These are phyloP conservation scores for Aspergillus mulundensis DNA, from an alignment of 495 filamentous ascomycete genomes.

Conservation along the genomic window DNA sequence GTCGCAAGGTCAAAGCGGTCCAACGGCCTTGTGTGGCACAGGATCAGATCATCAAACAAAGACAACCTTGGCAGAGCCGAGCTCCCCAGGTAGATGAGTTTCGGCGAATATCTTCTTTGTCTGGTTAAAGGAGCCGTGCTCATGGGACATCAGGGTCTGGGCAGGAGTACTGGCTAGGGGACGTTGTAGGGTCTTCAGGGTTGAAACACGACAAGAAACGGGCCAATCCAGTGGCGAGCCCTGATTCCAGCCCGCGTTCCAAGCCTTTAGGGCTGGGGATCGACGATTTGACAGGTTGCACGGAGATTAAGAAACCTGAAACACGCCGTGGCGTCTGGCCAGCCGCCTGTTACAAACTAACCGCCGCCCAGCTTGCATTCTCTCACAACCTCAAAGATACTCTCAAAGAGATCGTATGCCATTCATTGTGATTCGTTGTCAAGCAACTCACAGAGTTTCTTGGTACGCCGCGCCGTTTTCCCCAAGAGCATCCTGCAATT, in stretches of 20 bases:
- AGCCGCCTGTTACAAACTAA: conserved; percentile 12
- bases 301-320: conserved; percentile 9
- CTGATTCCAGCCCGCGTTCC: background rate
- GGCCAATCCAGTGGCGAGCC: background rate
- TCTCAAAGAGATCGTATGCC: background rate
- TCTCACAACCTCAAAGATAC: background rate
- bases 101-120: background rate
- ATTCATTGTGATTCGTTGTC: background rate
- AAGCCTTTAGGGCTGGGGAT: background rate
- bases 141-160: background rate
- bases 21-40: background rate
- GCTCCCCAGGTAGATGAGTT: background rate
- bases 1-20: background rate
- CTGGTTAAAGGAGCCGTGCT: background rate
- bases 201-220: conserved; percentile 1
- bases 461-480: background rate
- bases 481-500: background rate
- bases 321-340: conserved; percentile 10
- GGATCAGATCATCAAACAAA: conserved; percentile 5
- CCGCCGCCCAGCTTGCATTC: background rate
- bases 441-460: background rate
- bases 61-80: background rate
- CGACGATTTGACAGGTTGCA: background rate
- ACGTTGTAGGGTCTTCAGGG: background rate
- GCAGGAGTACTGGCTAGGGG: background rate